Evolutionary conservation across 2,329 filamentous ascomycete species (phyloP), one percentile per base, ranked within the genome.

Genomic region (Cercospora sp.): DNA sequence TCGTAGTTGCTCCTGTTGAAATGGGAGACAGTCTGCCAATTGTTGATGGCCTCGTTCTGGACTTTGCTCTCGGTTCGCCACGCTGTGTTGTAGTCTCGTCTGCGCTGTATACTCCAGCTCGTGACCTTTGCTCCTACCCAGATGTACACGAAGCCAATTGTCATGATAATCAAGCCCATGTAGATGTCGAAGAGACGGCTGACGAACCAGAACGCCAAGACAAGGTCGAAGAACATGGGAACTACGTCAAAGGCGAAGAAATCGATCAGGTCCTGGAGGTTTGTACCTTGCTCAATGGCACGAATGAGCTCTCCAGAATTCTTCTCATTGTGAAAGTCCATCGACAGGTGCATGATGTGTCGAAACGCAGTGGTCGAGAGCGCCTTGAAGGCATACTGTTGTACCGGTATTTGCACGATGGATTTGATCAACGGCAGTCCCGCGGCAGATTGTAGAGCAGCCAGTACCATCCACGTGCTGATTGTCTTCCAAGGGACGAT

Each of bases 321-420:
- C 70, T 90, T 89, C 61, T 85, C 84, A 18, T 87, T 87, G 74
- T 92, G 90, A 65, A 91, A 92, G 69, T 91, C 88, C 80, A 89
- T 89, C 0, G 88, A 89, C 0, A 91, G 81, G n/a, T 81, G 82
- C 84, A 92, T 88, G 37, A 92, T 84, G 67, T 92, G 89, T 66
- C 85, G 83, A 75, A 91, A 92, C 0, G 89, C 86, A 2, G 87
- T 83, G 1, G 85, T 85, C 10, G 84, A 86, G 58, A 92, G 83
- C 18, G 84, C 82, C 59, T 84, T 82, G 70, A 89, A 87, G 0
- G 86, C 84, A 69, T 85, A 86, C 66, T 88, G 86, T 51, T 85
- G 83, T 28, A 90, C 79, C 2, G 85, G 84, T 28, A 85, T 78
- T 78, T 85, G 86, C 13, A 87, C 81, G 68, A 85, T 82, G 40